phyloP scores from a whole-genome alignment of 2,329 filamentous ascomycete genomes.

The Cladosporium cucumerinum region DNA sequence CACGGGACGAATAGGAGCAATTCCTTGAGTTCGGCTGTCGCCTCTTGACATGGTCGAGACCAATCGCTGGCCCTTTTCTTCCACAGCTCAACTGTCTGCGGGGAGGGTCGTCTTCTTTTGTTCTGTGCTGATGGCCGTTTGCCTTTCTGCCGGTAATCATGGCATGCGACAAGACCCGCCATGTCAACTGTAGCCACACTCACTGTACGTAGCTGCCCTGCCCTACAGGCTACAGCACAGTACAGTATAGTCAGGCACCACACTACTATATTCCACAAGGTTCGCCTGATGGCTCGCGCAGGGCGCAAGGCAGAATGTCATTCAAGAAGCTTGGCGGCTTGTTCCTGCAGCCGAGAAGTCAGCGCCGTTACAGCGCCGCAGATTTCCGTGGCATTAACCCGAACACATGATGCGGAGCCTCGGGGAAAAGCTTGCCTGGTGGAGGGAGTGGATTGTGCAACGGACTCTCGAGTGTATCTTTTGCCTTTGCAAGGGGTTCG shows the following conservation, averaged over 20 bases:
- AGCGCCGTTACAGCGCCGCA: conserved; percentile 3
- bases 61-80: not conserved
- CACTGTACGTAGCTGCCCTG: no score
- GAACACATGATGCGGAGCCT: conserved; percentile 10
- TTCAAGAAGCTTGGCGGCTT: conserved; percentile 9
- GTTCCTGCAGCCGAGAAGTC: conserved; percentile 4
- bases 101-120: not conserved
- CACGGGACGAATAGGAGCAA: not conserved
- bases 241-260: not conserved
- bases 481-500: not conserved
- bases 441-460: not conserved
- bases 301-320: conserved; percentile 1
- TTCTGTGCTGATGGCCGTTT: not conserved
- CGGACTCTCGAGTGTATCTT: not conserved
- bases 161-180: not conserved
- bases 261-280: not conserved
- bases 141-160: not conserved
- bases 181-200: not conserved
- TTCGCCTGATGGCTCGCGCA: conserved; percentile 1
- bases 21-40: not conserved
- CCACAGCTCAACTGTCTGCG: conserved; percentile 1
- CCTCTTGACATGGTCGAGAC: conserved; percentile 8
- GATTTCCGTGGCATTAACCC: not conserved
- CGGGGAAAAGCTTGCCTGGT: conserved; percentile 8
- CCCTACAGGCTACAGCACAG: not conserved